Evolutionary conservation across 768 basidiomycete genomes (phyloP).

Genomic region (Xerocomellus amylosporus): DNA sequence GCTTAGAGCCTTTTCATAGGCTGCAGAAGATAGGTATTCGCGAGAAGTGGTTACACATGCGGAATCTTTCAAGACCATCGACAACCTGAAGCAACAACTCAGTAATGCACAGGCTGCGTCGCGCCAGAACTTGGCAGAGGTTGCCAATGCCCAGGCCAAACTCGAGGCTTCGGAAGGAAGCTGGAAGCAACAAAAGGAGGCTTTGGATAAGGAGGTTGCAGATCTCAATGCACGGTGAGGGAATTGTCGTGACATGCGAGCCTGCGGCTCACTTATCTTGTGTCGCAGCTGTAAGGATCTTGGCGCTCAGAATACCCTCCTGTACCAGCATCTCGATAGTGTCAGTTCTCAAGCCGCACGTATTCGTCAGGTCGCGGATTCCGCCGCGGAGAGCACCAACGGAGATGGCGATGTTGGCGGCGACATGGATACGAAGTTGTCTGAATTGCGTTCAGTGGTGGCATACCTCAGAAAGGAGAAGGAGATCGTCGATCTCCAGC

Average conservation of each 20-base stretch:
- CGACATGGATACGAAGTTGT: conserved; percentile 60
- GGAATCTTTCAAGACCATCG: conserved; percentile 73
- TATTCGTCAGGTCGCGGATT: conserved; percentile 69
- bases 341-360: conserved; percentile 79
- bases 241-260: neutral
- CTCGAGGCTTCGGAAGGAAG: conserved; percentile 67
- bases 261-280: neutral
- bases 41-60: conserved; percentile 84
- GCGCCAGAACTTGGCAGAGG: conserved; percentile 56
- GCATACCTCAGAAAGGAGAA: conserved; percentile 86
- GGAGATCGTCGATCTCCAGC: conserved; percentile 85
- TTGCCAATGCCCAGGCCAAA: conserved; percentile 76
- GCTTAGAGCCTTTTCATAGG: conserved; percentile 33
- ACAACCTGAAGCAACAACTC: conserved; percentile 63
- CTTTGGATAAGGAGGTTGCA: conserved; percentile 72
- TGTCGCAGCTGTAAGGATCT: conserved; percentile 65
- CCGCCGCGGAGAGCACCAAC: conserved; percentile 38
- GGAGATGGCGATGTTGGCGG: conserved; percentile 46
- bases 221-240: conserved; percentile 69
- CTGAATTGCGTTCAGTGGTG: conserved; percentile 75
- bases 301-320: conserved; percentile 66
- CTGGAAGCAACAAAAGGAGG: conserved; percentile 77
- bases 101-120: conserved; percentile 47
- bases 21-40: conserved; percentile 78
- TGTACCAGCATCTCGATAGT: conserved; percentile 83